Conservation (phyloP, 2,329 filamentous ascomycete genomes). For the Trichoderma sp. region DNA sequence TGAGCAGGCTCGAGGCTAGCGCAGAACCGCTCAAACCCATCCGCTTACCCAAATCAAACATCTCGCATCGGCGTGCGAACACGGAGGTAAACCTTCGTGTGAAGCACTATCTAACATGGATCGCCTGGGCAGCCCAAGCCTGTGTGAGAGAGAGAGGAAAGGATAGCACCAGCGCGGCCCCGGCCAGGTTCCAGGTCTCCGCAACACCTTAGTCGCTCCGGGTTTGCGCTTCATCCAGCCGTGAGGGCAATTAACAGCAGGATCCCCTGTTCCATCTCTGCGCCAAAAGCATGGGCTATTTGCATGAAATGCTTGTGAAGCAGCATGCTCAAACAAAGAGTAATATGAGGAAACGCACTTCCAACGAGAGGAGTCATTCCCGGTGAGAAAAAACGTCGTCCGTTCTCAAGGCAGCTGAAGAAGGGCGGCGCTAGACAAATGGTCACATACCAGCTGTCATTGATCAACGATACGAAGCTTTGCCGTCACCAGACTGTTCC, state of each 20-base stretch:
- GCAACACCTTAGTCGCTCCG: constrained; percentile 13
- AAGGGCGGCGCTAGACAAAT: constrained; percentile 2
- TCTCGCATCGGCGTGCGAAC: background rate
- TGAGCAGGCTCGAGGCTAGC: background rate
- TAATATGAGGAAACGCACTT: background rate
- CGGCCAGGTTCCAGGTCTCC: constrained; percentile 19
- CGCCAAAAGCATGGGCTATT: constrained; percentile 8
- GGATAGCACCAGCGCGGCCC: constrained; percentile 13
- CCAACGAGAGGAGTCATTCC: background rate
- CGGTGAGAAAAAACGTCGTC: background rate
- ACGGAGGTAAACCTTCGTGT: background rate
- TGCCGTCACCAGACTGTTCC: background rate
- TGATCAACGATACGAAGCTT: constrained; percentile 2
- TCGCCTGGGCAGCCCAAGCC: background rate
- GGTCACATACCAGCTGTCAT: constrained; percentile 7
- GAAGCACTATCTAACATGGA: constrained; percentile 1
- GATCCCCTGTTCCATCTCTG: constrained; percentile 13
- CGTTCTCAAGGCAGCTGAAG: background rate
- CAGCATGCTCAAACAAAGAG: background rate
- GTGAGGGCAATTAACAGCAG: background rate
- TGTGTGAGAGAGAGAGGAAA: background rate
- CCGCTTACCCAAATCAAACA: constrained; percentile 17
- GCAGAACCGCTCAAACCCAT: background rate
- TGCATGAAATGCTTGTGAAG: constrained; percentile 16
- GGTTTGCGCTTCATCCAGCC: background rate